Percentiles rank a stretch among this genome's conserved stretches.
These are phyloP conservation scores for Beauveria bassiana DNA, from an alignment of 2,329 filamentous ascomycete genomes.

Conservation along the genomic window DNA sequence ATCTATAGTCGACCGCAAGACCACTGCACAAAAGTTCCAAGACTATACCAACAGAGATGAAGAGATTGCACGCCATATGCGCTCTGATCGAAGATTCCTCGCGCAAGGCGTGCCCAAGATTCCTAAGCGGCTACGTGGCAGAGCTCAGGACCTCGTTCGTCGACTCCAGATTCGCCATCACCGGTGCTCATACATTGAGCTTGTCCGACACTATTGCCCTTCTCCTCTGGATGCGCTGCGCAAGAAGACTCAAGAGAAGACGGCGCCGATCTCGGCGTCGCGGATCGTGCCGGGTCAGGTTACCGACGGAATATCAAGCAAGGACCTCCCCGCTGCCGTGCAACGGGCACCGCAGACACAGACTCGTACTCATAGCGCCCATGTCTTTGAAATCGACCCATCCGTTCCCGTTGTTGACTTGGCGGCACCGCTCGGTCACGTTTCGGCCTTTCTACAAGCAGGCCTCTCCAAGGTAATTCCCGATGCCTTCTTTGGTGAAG, in stretches of 20 bases:
- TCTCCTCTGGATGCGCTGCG: slow-evolving; percentile 20
- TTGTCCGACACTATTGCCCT: slow-evolving; percentile 79
- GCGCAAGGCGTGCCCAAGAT: slow-evolving; percentile 26
- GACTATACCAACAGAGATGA: slow-evolving; percentile 82
- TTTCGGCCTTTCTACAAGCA: slow-evolving; percentile 83
- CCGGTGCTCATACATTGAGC: slow-evolving; percentile 69
- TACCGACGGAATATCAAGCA: neutral
- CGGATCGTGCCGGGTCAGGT: neutral
- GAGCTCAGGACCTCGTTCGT: slow-evolving; percentile 49
- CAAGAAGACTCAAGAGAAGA: neutral
- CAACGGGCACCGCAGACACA: neutral
- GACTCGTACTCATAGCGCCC: neutral
- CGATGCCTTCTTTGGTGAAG: slow-evolving; percentile 62
- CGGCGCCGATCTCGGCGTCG: neutral
- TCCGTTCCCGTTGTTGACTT: slow-evolving; percentile 48
- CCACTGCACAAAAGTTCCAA: slow-evolving; percentile 67
- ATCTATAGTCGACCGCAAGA: slow-evolving; percentile 52
- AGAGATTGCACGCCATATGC: slow-evolving; percentile 51
- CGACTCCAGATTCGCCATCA: slow-evolving; percentile 63
- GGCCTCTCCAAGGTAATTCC: slow-evolving; percentile 68
- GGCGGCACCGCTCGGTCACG: slow-evolving; percentile 57
- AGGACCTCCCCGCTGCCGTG: neutral
- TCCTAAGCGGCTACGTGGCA: slow-evolving; percentile 63
- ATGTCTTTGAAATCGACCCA: neutral
- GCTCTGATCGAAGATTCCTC: slow-evolving; percentile 11